Percentiles rank a stretch among this genome's conserved stretches.
Conservation (phyloP, 176 grass and related monocot genomes). For the Otatea glauca region DNA sequence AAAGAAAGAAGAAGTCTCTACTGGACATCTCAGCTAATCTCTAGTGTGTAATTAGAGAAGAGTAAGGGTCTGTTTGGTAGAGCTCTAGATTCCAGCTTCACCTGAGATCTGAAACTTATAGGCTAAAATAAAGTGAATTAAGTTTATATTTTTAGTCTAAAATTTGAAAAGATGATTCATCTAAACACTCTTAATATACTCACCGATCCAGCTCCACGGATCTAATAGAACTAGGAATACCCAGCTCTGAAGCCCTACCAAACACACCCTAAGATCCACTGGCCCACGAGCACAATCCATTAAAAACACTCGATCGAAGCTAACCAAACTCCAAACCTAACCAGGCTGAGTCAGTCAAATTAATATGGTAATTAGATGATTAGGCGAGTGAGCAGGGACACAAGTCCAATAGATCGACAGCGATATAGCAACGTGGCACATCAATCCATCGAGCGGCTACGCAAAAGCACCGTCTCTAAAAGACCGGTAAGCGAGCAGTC, state of each 20-base stretch:
- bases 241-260: no score
- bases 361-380: neutral
- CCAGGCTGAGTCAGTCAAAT: neutral
- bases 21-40: neutral
- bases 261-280: no score
- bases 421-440: neutral
- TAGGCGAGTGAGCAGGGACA: neutral
- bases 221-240: no score
- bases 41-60: neutral
- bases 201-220: no score
- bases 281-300: neutral
- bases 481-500: no score
- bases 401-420: rapidly evolving
- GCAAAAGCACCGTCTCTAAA: neutral
- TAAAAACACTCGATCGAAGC: neutral
- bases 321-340: neutral
- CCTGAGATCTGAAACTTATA: no score
- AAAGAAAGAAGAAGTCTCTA: neutral
- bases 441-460: rapidly evolving
- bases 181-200: no score
- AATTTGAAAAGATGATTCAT: no score
- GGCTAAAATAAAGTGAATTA: no score
- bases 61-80: no score
- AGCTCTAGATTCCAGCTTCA: no score
- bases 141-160: no score